Percentiles rank a stretch among this genome's conserved stretches.
Conservation (phyloP, 2,329 filamentous ascomycete species). For the Pestalotiopsis sp. region DNA sequence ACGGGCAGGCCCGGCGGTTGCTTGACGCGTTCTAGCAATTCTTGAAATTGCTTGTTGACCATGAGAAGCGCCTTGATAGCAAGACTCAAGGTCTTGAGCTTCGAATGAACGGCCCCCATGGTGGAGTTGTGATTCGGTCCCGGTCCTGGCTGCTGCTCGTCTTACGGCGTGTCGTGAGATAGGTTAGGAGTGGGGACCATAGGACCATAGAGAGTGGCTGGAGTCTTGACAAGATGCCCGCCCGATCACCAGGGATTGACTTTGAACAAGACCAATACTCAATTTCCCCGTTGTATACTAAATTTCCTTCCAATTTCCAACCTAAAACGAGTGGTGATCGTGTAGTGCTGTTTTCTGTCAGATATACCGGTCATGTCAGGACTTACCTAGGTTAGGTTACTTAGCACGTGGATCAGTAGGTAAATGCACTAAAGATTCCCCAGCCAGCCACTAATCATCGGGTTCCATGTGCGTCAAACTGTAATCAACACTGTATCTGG, state of each 20-base stretch:
- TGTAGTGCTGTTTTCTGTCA: too few relatives aligned
- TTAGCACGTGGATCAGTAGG: neutral
- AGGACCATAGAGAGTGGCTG: neutral
- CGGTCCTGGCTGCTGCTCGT: neutral
- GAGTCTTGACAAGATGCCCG: neutral
- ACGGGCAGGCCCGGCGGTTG: conserved; percentile 43
- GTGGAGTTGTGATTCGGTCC: neutral
- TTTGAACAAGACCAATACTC: too few relatives aligned
- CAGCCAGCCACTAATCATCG: neutral
- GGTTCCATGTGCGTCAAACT: neutral
- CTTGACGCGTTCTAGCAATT: conserved; percentile 1
- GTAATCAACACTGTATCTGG: neutral
- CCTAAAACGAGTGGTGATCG: too few relatives aligned
- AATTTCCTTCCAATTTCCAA: too few relatives aligned
- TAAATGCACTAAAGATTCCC: neutral
- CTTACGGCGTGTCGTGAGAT: neutral
- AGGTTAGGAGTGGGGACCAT: neutral
- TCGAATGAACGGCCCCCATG: conserved; percentile 39
- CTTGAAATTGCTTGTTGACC: conserved; percentile 30
- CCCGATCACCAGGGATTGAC: too few relatives aligned
- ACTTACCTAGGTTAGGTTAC: too few relatives aligned
- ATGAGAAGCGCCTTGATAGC: conserved; percentile 28
- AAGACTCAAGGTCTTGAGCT: conserved; percentile 26
- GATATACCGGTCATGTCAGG: too few relatives aligned
- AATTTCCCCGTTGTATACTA: too few relatives aligned